Percentiles rank a stretch among this genome's conserved stretches.
Conservation (phyloP, 306 rosid species). For the Castanospermum australe region DNA sequence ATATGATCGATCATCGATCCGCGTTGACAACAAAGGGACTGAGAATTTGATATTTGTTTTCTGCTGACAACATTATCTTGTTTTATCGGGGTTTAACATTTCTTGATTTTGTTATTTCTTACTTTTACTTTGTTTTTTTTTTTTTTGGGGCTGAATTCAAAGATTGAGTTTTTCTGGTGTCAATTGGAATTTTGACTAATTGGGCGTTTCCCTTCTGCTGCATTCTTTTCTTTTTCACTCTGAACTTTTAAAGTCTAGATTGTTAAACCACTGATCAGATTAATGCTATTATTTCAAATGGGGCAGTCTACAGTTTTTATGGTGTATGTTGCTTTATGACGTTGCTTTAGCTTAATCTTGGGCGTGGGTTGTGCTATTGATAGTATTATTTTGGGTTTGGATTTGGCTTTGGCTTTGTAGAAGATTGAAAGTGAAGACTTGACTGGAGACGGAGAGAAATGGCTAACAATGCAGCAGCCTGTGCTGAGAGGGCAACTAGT, state of each 20-base stretch:
- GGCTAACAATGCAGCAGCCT: constrained; percentile 80
- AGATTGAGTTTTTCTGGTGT: background rate
- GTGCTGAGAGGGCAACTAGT: constrained; percentile 94
- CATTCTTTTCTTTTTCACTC: background rate
- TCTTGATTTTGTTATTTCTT: background rate
- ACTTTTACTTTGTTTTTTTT: background rate
- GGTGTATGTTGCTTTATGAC: background rate
- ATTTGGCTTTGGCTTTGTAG: constrained; percentile 1
- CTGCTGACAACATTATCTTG: background rate
- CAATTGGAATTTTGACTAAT: background rate
- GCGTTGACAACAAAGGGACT: background rate
- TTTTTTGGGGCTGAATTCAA: background rate
- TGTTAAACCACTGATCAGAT: background rate
- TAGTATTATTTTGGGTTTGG: background rate
- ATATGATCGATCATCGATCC: constrained; percentile 19
- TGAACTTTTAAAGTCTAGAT: background rate
- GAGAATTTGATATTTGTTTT: background rate
- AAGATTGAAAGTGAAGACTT: constrained; percentile 1
- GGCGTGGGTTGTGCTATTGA: background rate
- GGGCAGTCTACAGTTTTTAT: background rate
- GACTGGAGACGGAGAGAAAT: constrained; percentile 33
- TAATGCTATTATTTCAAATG: background rate
- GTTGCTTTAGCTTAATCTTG: constrained; percentile 7
- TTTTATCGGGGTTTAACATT: background rate
- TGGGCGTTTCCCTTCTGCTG: background rate